Percentiles rank a stretch among this genome's conserved stretches.
These are phyloP conservation scores for Triticum monococcum DNA, from an alignment of 176 grass and related monocot genomes.

Conservation along the genomic window DNA sequence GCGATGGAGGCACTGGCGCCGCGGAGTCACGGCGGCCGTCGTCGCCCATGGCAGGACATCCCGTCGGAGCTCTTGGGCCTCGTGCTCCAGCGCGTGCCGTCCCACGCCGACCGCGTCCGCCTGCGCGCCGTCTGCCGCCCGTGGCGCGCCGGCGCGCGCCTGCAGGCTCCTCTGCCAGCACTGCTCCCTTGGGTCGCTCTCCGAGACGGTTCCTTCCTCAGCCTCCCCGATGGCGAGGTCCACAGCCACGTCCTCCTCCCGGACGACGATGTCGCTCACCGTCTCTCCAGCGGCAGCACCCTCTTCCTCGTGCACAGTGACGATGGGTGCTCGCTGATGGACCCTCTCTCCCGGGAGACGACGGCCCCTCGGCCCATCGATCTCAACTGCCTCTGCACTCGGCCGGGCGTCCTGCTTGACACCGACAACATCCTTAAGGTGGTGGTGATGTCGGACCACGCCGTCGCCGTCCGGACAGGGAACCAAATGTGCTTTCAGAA, in stretches of 20 bases:
- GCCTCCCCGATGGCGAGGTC: background rate
- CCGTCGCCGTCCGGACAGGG: background rate
- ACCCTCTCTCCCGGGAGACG: background rate
- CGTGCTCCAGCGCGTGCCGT: background rate
- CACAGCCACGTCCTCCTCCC: background rate
- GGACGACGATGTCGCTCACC: background rate
- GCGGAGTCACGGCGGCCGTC: background rate
- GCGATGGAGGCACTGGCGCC: background rate
- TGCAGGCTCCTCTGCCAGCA: background rate
- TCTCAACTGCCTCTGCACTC: background rate
- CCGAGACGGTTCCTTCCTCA: background rate
- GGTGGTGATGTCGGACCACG: background rate
- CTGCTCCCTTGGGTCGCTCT: background rate
- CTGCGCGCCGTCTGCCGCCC: slow-evolving; percentile 10
- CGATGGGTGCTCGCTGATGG: background rate
- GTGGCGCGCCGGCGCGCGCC: background rate
- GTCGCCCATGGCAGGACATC: slow-evolving; percentile 20
- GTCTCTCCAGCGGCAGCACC: background rate
- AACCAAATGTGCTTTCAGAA: background rate
- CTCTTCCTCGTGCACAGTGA: background rate
- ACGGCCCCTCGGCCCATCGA: background rate
- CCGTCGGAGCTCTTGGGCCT: background rate
- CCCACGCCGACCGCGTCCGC: slow-evolving; percentile 13
- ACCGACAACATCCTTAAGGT: background rate
- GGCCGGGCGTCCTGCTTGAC: background rate